Conservation (phyloP, 1,139 yeast species). For the Suhomyces choctaworum region DNA sequence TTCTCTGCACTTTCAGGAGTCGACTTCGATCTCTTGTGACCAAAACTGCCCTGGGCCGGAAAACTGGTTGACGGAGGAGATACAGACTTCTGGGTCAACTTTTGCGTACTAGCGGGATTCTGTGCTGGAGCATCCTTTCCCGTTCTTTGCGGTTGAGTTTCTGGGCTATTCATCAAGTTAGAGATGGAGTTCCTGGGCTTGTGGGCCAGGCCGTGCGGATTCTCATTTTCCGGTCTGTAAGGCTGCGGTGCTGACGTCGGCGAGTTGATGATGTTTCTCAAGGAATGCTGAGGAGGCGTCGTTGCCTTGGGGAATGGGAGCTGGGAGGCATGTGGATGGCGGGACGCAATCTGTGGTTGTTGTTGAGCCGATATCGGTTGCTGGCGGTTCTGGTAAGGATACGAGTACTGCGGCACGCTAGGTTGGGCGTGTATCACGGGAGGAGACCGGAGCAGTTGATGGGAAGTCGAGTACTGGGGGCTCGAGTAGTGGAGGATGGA, state of each 20-base stretch:
- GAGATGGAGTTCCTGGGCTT: constrained; percentile 16
- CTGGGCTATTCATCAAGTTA: constrained; percentile 16
- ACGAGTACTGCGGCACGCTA: constrained; percentile 2
- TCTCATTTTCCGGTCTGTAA: constrained; percentile 1
- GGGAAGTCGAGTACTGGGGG: constrained; percentile 3
- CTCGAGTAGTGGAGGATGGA: constrained; percentile 4
- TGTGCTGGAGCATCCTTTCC: constrained; percentile 4
- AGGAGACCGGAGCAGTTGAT: constrained; percentile 8
- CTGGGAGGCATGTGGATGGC: not conserved
- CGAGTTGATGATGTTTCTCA: constrained; percentile 3
- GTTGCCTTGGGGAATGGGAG: not conserved
- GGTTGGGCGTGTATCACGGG: constrained; percentile 9
- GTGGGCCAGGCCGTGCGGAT: not conserved
- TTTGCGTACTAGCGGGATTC: not conserved
- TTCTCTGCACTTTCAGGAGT: constrained; percentile 19
- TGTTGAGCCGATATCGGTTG: too few species aligned
- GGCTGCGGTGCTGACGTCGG: constrained; percentile 2
- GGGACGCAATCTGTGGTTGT: too few species aligned
- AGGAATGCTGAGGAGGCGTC: not conserved
- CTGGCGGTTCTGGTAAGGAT: constrained; percentile 4
- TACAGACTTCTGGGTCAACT: constrained; percentile 10
- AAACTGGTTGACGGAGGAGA: constrained; percentile 16
- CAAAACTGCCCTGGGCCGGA: constrained; percentile 20
- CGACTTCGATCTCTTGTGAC: constrained; percentile 30
- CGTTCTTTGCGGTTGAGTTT: constrained; percentile 5